phyloP scores from a whole-genome alignment of 345 rosid genomes.

The Garcia nutans region DNA sequence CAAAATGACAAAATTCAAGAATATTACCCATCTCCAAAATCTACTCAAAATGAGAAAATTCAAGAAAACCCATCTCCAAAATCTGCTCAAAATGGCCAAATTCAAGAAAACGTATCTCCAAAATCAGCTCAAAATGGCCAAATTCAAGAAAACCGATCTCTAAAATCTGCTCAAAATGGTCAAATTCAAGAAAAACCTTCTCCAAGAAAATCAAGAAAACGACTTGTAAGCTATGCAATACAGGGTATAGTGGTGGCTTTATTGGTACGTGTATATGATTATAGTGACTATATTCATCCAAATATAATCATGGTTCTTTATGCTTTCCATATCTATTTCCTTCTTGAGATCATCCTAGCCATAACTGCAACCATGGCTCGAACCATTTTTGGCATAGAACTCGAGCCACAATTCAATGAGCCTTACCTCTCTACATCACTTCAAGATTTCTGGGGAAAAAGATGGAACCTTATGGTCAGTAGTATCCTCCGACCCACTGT shows the following conservation, averaged over 20 bases:
- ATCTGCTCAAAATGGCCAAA: background rate
- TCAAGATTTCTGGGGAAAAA: conserved; percentile 74
- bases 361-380: conserved; percentile 18
- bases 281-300: conserved; percentile 13
- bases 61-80: background rate
- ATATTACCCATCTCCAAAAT: background rate
- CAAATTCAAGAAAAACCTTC: conserved; percentile 1
- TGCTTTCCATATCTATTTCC: conserved; percentile 13
- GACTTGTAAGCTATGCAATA: conserved; percentile 3
- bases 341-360: conserved; percentile 20
- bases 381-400: conserved; percentile 5
- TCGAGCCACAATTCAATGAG: conserved; percentile 27
- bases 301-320: background rate
- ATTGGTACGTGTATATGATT: conserved; percentile 4
- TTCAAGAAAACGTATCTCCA: background rate
- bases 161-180: background rate
- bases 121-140: background rate
- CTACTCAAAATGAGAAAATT: background rate
- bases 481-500: conserved; percentile 58
- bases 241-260: background rate
- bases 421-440: conserved; percentile 50
- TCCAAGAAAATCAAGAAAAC: background rate
- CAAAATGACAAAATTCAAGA: background rate
- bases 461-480: conserved; percentile 69
- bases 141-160: background rate